Percentiles rank a stretch among this genome's conserved stretches.
Conservation (phyloP, 2,329 filamentous ascomycete species). For the Trichoderma sp. region DNA sequence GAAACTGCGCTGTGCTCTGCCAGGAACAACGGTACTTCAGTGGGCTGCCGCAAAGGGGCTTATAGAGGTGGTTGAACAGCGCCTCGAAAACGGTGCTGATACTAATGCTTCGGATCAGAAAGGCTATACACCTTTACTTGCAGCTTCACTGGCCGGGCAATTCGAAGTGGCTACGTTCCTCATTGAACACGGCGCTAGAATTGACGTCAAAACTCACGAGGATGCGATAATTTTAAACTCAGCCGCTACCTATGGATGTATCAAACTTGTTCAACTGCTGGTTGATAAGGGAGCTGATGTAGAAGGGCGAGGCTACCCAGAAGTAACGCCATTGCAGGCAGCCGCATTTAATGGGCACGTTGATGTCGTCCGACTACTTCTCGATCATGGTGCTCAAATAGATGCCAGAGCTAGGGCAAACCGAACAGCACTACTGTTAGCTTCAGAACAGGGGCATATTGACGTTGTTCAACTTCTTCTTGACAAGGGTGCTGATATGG, state of each 20-base stretch:
- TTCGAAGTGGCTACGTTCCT: background rate
- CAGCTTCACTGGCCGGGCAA: background rate
- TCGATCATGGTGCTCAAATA: background rate
- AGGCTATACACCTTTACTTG: background rate
- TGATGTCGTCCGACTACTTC: background rate
- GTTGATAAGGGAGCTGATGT: background rate
- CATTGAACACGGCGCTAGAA: background rate
- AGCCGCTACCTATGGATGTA: background rate
- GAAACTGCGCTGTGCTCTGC: background rate
- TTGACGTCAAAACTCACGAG: background rate
- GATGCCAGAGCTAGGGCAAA: background rate
- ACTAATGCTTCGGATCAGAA: background rate
- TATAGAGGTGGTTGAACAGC: slow-evolving; percentile 5
- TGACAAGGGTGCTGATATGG: background rate
- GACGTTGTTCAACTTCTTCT: background rate
- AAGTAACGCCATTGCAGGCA: background rate
- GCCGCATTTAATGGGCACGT: background rate
- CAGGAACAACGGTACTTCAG: background rate
- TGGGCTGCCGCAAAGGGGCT: slow-evolving; percentile 17
- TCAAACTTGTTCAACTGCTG: background rate
- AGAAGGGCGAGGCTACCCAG: background rate
- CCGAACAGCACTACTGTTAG: background rate
- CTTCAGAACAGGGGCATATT: background rate
- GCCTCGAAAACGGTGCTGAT: slow-evolving; percentile 4
- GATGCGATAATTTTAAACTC: background rate